Base-by-base conservation (phyloP, 2,329 filamentous ascomycete genomes). In the Trichoderma lentiforme region DNA sequence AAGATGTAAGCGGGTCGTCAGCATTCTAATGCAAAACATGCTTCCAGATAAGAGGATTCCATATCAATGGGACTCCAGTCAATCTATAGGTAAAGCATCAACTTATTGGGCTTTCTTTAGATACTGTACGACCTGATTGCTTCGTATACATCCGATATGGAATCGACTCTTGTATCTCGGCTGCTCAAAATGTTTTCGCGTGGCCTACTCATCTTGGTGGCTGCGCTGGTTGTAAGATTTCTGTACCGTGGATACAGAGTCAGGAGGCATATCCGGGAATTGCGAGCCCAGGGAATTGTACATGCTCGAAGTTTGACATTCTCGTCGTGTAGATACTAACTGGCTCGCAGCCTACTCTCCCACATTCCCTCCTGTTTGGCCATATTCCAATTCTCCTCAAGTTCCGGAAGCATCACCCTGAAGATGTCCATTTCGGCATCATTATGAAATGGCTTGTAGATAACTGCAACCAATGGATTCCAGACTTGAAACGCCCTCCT, bases 371-470 rank as follows among this genome's bases (percentile, higher is more conserved):
- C 12, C 11, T 61, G 7, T 61, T 61, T 24, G 58, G 58, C 11
- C 58, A 61, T 15, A 61, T 61, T n/a, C 32, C 58, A n/a, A 36
- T 61, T 30, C 58, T 61, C 12, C 30, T 61, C n/a, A 30, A 61
- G 11, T 61, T 61, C 21, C 32, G 58, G 18, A 61, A 18, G 14
- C 32, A 61, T 24, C 58, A 61, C n/a, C 58, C 58, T 1, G 58
- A 61, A 1, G 58, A 39, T 15, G 58, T 61, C 18, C 58, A 61
- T 14, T 61, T 61, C 58, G 58, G 58, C 30, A 61, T 61, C 21
- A 61, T 61, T 32, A 61, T 61, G 58, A 61, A 61, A 61, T 61
- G 58, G 58, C 58, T 61, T n/a, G 58, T 61, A 34, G 58, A 61
- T 24, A 61, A 36, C 58, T 61, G 58, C 12, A 14, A 2, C n/a